phyloP scores from a whole-genome alignment of 441 rosid genomes.

The Biscutella laevigata region DNA sequence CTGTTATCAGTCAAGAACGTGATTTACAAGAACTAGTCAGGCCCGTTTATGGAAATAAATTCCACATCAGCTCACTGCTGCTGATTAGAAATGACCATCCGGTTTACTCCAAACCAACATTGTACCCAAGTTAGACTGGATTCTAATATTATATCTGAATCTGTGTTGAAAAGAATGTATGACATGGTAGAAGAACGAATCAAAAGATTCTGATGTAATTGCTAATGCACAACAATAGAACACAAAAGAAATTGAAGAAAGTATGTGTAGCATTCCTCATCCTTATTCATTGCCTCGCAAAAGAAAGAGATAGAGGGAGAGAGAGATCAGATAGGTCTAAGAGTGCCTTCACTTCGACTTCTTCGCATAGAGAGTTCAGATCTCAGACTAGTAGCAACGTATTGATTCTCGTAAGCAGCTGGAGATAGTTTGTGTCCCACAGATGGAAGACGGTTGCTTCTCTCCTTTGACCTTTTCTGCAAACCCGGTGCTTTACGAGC shows the following conservation, averaged over 20 bases:
- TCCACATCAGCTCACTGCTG: not conserved
- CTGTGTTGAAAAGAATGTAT: slow-evolving; percentile 16
- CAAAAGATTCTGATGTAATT: slow-evolving; percentile 13
- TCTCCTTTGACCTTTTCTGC: slow-evolving; percentile 44
- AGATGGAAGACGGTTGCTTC: slow-evolving; percentile 47
- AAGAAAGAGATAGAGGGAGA: not conserved
- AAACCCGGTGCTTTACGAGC: slow-evolving; percentile 37
- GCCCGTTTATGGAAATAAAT: not conserved
- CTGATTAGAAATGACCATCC: not conserved
- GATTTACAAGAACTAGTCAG: not conserved
- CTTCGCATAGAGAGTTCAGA: slow-evolving; percentile 46
- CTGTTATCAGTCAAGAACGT: not conserved
- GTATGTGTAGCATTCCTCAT: not conserved
- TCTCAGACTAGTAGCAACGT: slow-evolving; percentile 34
- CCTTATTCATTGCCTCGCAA: slow-evolving; percentile 7
- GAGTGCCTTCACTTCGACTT: slow-evolving; percentile 62
- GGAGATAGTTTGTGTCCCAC: slow-evolving; percentile 38
- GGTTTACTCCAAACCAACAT: not conserved
- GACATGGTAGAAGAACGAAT: slow-evolving; percentile 2
- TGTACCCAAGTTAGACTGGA: too few relatives aligned
- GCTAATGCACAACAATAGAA: slow-evolving; percentile 20
- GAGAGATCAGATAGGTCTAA: slow-evolving; percentile 34
- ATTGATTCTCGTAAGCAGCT: slow-evolving; percentile 27
- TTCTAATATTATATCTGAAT: too few relatives aligned
- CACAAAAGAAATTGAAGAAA: not conserved